Conservation (phyloP, 2,329 filamentous ascomycete species). For the Fusarium protoensiforme region DNA sequence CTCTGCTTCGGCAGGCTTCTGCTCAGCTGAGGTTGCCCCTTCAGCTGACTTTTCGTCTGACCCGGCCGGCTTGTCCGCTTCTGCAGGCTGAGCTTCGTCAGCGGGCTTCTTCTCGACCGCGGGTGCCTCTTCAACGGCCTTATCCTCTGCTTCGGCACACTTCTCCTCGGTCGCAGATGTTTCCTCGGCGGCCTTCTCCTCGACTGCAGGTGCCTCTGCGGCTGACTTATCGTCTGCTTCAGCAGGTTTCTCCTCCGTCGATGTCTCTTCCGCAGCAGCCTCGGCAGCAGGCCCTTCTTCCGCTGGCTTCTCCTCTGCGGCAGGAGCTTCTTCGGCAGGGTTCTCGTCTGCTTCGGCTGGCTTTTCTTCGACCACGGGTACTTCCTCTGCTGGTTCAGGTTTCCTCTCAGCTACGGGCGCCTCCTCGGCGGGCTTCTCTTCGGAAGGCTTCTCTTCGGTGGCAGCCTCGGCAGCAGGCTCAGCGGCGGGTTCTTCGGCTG, state of each 20-base stretch:
- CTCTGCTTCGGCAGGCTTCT: background rate
- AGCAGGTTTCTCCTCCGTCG: background rate
- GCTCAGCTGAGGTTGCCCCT: background rate
- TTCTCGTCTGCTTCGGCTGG: background rate
- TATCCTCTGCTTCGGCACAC: background rate
- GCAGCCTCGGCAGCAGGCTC: background rate
- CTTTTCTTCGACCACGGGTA: background rate
- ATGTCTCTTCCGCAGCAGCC: too few relatives aligned
- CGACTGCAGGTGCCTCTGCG: background rate
- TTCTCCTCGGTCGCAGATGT: background rate
- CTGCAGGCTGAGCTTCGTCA: background rate
- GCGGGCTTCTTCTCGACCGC: conserved; percentile 1
- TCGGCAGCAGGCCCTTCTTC: background rate
- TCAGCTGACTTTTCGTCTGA: background rate
- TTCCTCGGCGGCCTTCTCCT: background rate
- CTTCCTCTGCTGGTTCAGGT: background rate
- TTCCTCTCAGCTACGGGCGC: too few relatives aligned
- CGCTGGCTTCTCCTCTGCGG: background rate
- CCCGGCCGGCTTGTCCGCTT: conserved; percentile 5
- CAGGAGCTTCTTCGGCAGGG: background rate
- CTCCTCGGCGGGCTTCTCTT: background rate
- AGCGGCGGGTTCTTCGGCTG: background rate
- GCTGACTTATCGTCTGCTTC: background rate
- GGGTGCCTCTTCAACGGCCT: background rate
- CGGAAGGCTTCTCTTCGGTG: too few relatives aligned